Conservation (phyloP, 306 rosid species). For the Dicorynia guianensis region DNA sequence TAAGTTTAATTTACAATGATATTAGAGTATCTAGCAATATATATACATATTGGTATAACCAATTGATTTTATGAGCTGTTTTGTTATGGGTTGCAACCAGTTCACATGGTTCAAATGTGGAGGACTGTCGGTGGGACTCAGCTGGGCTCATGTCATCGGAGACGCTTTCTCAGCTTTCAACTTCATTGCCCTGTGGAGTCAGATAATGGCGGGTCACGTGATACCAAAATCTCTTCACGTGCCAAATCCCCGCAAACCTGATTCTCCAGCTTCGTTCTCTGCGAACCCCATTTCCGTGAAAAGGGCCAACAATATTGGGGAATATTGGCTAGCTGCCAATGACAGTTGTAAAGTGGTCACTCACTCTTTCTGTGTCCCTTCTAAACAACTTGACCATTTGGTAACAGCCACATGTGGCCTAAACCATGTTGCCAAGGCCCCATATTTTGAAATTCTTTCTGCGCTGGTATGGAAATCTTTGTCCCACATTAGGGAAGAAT, state of each 20-base stretch:
- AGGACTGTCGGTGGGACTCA: conserved; percentile 72
- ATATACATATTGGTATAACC: too few species aligned
- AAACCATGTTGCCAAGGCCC: conserved; percentile 9
- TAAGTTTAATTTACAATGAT: too few species aligned
- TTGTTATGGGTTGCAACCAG: conserved; percentile 33
- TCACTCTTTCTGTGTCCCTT: conserved; percentile 55
- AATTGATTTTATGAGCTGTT: not conserved
- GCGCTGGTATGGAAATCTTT: conserved; percentile 72
- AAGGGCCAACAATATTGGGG: conserved; percentile 46
- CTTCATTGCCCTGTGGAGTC: conserved; percentile 67
- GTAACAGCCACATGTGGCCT: conserved; percentile 1
- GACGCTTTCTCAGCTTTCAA: conserved; percentile 72
- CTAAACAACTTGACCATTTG: conserved; percentile 52
- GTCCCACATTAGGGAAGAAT: conserved; percentile 43
- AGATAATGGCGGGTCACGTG: conserved; percentile 46
- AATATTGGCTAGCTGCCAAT: conserved; percentile 51
- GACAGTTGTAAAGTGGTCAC: conserved; percentile 43
- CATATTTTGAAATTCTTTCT: conserved; percentile 62
- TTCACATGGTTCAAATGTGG: conserved; percentile 82
- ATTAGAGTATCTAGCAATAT: too few species aligned
- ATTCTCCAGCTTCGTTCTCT: conserved; percentile 13
- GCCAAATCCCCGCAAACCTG: conserved; percentile 18
- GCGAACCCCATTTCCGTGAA: conserved; percentile 47
- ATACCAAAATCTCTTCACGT: conserved; percentile 41
- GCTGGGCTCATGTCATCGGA: conserved; percentile 90